Conservation (phyloP, 345 rosid species). For the Gynandropsis gynandra region DNA sequence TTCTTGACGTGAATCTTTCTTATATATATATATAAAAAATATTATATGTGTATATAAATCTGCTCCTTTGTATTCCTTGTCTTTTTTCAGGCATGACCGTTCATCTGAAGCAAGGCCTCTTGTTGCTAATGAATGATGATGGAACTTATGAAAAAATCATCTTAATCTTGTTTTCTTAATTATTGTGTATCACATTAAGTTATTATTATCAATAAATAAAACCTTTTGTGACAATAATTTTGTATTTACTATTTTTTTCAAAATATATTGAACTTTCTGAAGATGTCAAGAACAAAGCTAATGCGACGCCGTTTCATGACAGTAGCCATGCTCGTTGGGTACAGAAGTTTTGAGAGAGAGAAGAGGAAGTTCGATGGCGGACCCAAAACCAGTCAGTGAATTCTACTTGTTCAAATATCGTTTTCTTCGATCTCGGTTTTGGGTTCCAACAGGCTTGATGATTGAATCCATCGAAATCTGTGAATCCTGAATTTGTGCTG, state of each 20-base stretch:
- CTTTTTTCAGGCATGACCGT: slow-evolving; percentile 22
- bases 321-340: not conserved
- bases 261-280: not conserved
- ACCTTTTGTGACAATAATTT: not conserved
- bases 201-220: no score
- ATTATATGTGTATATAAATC: no score
- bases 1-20: no score
- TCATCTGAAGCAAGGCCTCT: slow-evolving; percentile 6
- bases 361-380: slow-evolving; percentile 41
- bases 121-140: slow-evolving; percentile 15
- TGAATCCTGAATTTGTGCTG: not conserved
- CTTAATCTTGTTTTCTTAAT: no score
- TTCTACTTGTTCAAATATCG: not conserved
- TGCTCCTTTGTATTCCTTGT: not conserved
- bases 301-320: not conserved
- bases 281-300: slow-evolving; percentile 11
- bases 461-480: not conserved
- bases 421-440: not conserved
- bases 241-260: not conserved
- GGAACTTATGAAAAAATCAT: no score
- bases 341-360: not conserved
- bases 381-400: slow-evolving; percentile 73
- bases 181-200: no score
- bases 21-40: no score
- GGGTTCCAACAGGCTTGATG: not conserved